Conservation (phyloP, 176 grass and related monocot species). For the Juncus inflexus region DNA sequence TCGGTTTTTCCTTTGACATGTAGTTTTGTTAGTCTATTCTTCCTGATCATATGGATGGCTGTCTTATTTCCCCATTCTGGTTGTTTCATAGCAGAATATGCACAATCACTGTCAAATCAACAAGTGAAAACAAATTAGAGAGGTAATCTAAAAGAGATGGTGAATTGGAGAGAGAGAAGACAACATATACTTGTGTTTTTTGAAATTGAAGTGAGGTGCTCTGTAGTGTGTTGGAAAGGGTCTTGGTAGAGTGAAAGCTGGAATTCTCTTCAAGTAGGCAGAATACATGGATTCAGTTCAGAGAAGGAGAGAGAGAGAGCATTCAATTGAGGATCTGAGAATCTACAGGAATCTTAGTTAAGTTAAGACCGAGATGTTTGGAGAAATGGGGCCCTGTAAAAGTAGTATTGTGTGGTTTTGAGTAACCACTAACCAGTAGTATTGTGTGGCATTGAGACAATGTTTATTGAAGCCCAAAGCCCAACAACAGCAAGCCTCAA, state of each 20-base stretch:
- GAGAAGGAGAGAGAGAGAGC: background rate
- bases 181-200: background rate
- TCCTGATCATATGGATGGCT: background rate
- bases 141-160: background rate
- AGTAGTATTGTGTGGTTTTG: no score
- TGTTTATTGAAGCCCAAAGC: no score
- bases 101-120: constrained; percentile 9
- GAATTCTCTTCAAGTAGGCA: constrained; percentile 1
- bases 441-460: no score
- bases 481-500: no score
- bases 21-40: constrained; percentile 14
- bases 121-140: background rate
- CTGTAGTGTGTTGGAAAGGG: background rate
- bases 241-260: background rate
- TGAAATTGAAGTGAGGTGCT: constrained; percentile 3
- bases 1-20: constrained; percentile 8
- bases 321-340: background rate
- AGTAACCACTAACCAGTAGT: no score
- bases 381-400: background rate
- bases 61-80: constrained; percentile 8
- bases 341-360: constrained; percentile 19
- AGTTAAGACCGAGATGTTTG: background rate
- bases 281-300: constrained; percentile 13
- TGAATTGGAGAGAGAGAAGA: background rate
- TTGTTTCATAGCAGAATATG: constrained; percentile 9